Evolutionary conservation across 225 moss, liverwort and hornwort species (phyloP), one percentile per base, ranked within the genome.

Genomic region (Polytrichum commune): DNA sequence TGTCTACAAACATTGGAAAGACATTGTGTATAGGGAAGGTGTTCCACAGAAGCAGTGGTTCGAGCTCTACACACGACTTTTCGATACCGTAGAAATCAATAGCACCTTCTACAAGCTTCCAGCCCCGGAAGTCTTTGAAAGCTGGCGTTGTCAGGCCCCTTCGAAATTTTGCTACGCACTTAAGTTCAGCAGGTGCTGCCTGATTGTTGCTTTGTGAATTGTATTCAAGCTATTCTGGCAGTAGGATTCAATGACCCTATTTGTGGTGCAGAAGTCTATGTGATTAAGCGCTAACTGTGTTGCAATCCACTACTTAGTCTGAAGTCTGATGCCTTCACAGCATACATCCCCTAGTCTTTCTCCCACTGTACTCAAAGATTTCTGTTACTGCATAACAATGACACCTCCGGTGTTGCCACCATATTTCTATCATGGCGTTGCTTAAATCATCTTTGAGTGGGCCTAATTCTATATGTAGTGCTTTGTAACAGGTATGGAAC

Each of bases 81-180:
- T 69, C 26, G 69, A 69, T 19, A 56, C 69, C 19, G 69, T 69
- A 19, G 69, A 69, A 29, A 69, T 69, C 69, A 69, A 69, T 19
- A 69, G 58, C 29, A 69, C 69, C 10, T 57, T 69, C 7, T 69
- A 69, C 22, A 55, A 29, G 18, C 69, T 57, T 18, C 69, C 69
- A 8, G 69, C 27, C 4, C 69, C 69, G 20, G 57, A 69, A 55
- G 69, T 69, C 19, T 69, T 69, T 25, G 27, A 69, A 29, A 56
- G 28, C 55, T 58, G 69, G 69, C 56, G 69, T 29, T 18, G 29
- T 25, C 69, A 69, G 57, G 69, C 69, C 0, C 69, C 69, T 19
- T 57, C 28, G 29, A 56, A 29, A 19, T 69, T 69, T 22, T 69
- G 13, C 18, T 69, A 69, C 29, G 19, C 69, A 55, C 56, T 69